Base-by-base conservation (phyloP, 371 early-diverging fungal species). In the Mortierella sp. region DNA sequence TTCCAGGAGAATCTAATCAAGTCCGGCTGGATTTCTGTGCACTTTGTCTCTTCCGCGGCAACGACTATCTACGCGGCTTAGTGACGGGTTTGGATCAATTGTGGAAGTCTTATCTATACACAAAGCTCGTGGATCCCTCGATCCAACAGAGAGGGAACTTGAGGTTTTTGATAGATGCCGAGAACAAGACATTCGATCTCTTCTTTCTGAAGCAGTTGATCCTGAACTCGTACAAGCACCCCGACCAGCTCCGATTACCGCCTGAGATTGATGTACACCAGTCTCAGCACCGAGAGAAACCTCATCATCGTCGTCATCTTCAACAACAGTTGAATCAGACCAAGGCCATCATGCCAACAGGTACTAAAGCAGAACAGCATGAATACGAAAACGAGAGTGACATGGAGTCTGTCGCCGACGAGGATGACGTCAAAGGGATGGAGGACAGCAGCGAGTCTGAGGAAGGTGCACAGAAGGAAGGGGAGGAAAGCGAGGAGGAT, bases 21-120 rank as follows among this genome's bases (percentile, higher is more conserved):
- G 53, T 41, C 2, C 54, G 79, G 4, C 51, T 79, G 26, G 79
- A 79, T 30, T 79, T 79, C 50, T 60, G 64, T 24, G 68, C 72
- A 2, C 46, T 79, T 12, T 71, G 72, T 51, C 58, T 79, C 21
- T 60, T 79, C 50, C 56, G 79, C 2, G 79, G 79, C 37, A 79
- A 79, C 48, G 79, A 79, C 39, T 79, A 79, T 44, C 64, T 79
- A 11, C 68, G 64, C 14, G 69, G 61, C 7, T 21, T 72, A 21
- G 28, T 53, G 9, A 48, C 60, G 4, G 62, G 69, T 0, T 39
- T 79, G 24, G 79, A 79, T 9, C 43, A 47, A 11, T 47, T 79
- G 1, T 79, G 79, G 79, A 41, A 23, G 14, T 56, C 64, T 0
- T 79, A 79, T 42, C 27, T 72, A 0, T 72, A 57, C 41, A 71